Base-by-base conservation (phyloP, 352 stramenopile species). In the Halophytophthora polymorphica region DNA sequence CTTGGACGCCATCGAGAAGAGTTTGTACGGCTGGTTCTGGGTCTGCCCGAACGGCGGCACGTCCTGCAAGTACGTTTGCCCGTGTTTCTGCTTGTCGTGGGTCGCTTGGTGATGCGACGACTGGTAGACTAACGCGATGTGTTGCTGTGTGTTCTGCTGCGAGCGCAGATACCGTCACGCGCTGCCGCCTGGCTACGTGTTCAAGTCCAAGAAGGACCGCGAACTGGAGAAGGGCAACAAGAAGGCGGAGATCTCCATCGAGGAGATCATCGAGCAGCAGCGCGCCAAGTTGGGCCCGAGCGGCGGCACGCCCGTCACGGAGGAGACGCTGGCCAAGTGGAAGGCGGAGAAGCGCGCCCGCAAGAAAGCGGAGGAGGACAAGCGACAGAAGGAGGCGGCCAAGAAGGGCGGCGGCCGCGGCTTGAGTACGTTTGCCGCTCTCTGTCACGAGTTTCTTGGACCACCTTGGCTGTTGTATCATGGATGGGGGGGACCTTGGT, bases 211-310 rank as follows among this genome's bases (percentile, higher is more conserved):
- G 53, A 86, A 86, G 45, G 83, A 96, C 12, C 85, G 85, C 38
- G 87, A 95, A 6, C 72, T 78, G 3, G 80, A 94, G 58, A 92
- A 91, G 58, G 57, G 66, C 50, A 93, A 89, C 17, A 92, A 93
- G 67, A 77, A 85, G 22, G 71, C 77, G 2, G 86, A 95, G 18
- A 72, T 96, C 43, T 92, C 83, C 12, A 94, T 94, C 41, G 82
- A 95, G 50, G 87, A 96, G 64, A 95, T 95, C 44, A 96, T 96
- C 39, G 87, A 96, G 67, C 66, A 93, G 68, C 83, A 95, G 64
- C 84, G 88, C 35, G 79, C 86, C 18, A 91, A 90, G 64, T 68
- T 97, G 17, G 87, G 81, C n/a, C 76, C 83, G n/a, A 80, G 55
- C 5, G 82, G 80, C 14, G 83, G 90, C 31, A 96, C 86, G 3